Conservation (phyloP, 768 basidiomycete genomes). For the Mycena galericulata region DNA sequence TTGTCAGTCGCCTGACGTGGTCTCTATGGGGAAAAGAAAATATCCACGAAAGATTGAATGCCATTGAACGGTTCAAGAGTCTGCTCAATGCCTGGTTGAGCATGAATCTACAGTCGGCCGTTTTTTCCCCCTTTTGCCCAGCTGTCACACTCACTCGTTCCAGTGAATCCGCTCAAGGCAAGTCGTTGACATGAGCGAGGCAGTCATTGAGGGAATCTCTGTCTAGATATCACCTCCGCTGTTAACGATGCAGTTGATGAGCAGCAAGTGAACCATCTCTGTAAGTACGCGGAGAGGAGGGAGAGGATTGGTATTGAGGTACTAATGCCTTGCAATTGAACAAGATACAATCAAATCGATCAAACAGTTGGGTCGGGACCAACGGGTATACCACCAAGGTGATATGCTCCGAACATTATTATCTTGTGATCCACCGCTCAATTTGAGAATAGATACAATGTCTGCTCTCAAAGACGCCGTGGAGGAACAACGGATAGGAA, state of each 20-base stretch:
- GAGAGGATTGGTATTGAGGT: no score
- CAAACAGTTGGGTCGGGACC: not conserved
- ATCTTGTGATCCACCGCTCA: not conserved
- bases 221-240: no score
- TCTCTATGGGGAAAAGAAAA: slow-evolving; percentile 1
- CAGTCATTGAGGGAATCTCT: no score
- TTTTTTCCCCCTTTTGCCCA: no score
- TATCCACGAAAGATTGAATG: not conserved
- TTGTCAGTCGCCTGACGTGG: slow-evolving; percentile 2
- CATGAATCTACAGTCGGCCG: not conserved
- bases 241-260: no score
- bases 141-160: not conserved
- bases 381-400: not conserved
- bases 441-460: not conserved
- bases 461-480: not conserved
- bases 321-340: not conserved
- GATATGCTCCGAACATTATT: not conserved
- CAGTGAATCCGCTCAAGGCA: slow-evolving; percentile 1
- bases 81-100: not conserved
- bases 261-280: no score
- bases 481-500: not conserved
- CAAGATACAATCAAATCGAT: not conserved
- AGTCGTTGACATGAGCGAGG: not conserved
- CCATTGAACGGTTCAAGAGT: not conserved
- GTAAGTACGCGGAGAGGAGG: no score